Base-by-base conservation (phyloP, 2,329 filamentous ascomycete species). In the Colletotrichum higginsianum region DNA sequence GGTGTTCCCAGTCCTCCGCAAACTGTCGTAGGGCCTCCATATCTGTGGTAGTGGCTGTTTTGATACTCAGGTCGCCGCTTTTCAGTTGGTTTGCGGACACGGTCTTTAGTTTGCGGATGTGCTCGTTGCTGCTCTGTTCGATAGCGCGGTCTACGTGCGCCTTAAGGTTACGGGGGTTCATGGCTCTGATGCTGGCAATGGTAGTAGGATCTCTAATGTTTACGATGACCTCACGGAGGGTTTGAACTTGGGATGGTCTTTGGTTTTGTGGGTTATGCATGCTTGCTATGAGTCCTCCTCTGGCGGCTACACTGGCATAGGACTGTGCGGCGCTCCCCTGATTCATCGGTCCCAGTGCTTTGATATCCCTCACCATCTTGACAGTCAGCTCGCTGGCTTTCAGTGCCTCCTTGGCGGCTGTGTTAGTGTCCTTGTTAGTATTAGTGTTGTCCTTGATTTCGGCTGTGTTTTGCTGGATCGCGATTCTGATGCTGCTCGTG, bases 121-220 rank as follows among this genome's bases (percentile, higher is more conserved):
- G 18, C 42, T 65, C 42, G 23, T 49, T 65, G 18, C 16, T 66
- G n/a, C 69, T 74, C 55, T 73, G 66, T 73, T 76, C 47, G 5
- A 46, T 46, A 5, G 44, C 16, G 16, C 16, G 16, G 44, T 46
- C 44, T 46, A 46, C 6, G 16, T 46, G 16, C 15, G 44, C 16
- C 44, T 46, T 46, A 9, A 46, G 44, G 1, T 12, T 46, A 46
- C 16, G 1, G 44, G 44, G 18, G 44, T 46, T 46, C 7, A 46
- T 46, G 16, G 42, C 42, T 46, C 15, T 46, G 16, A 46, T 46
- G 15, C 42, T 18, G 15, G 42, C 42, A 4, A 46, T 46, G 7
- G 42, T 46, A 4, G 13, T 46, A 13, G 15, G 42, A 2, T 46
- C 42, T 46, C 42, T 46, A 18, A 46, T 18, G 7, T 46, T 46